Evolutionary conservation across 306 rosid genomes (phyloP).

Genomic region (Benincasa hispida): DNA sequence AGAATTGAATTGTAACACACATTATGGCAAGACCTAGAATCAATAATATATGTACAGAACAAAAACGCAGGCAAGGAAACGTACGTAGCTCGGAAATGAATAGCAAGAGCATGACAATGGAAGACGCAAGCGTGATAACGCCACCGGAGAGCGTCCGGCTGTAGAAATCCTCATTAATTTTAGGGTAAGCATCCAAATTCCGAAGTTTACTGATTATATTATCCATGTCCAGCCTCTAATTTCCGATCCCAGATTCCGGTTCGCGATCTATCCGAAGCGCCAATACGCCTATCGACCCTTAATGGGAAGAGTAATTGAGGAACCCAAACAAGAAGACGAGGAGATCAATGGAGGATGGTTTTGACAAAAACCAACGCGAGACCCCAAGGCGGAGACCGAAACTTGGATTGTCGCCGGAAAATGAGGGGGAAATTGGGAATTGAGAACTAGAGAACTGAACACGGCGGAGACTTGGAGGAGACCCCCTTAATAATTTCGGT

Average conservation of each 20-base stretch:
- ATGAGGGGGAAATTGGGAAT: not conserved
- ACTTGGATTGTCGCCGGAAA: not conserved
- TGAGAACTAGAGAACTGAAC: not conserved
- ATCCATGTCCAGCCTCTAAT: slow-evolving; percentile 37
- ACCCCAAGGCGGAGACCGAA: not conserved
- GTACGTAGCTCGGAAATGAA: slow-evolving; percentile 94
- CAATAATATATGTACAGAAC: not conserved
- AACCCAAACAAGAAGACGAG: not conserved
- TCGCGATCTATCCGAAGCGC: not conserved
- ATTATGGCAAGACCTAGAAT: not conserved
- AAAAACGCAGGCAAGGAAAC: not conserved
- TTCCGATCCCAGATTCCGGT: not conserved
- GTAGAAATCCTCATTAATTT: slow-evolving; percentile 94
- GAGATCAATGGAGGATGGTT: not conserved
- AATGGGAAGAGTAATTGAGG: not conserved
- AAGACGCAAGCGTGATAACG: slow-evolving; percentile 74
- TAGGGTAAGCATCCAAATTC: slow-evolving; percentile 84
- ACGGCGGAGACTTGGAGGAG: not conserved
- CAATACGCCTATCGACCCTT: not conserved
- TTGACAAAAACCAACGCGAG: not conserved
- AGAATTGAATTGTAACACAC: not conserved
- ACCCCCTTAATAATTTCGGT: not conserved
- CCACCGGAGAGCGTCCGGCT: slow-evolving; percentile 98
- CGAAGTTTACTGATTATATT: slow-evolving; percentile 71
- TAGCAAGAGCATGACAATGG: slow-evolving; percentile 76